Conservation (phyloP, 164 flowering plant genomes). For the Stephania japonica region DNA sequence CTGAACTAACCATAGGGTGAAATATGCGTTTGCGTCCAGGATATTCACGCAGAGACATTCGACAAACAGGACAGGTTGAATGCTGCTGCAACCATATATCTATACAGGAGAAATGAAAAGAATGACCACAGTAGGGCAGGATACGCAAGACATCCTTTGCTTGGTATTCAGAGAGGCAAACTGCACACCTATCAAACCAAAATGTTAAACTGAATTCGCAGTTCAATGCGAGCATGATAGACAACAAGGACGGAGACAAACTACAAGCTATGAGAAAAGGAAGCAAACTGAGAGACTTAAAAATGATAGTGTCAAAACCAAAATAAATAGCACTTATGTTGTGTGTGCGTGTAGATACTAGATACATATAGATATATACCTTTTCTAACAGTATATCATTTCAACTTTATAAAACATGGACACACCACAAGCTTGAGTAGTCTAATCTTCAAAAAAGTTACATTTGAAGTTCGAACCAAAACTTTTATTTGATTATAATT, state of each 20-base stretch:
- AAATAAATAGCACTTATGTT: no score
- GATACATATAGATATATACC: no score
- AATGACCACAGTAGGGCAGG: conserved; percentile 85
- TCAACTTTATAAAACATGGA: no score
- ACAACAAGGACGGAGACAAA: neutral
- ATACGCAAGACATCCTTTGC: conserved; percentile 68
- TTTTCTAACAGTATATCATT: no score
- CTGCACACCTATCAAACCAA: conserved; percentile 59
- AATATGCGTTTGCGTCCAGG: conserved; percentile 58
- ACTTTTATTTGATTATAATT: no score
- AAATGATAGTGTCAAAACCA: no score
- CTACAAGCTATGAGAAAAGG: neutral
- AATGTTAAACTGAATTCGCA: neutral
- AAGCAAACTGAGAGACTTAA: no score
- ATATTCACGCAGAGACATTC: conserved; percentile 61
- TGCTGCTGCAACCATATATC: conserved; percentile 93
- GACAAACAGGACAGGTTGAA: conserved; percentile 90
- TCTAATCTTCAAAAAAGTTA: neutral
- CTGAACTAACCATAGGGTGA: conserved; percentile 80
- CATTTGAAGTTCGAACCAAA: neutral
- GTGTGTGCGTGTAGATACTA: no score
- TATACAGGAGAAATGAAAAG: conserved; percentile 78
- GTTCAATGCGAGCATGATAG: neutral
- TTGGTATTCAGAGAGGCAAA: conserved; percentile 77
- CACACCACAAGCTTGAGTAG: neutral